These are phyloP conservation scores for Cucumis hystrix DNA, from an alignment of 306 rosid species.

Conservation along the genomic window DNA sequence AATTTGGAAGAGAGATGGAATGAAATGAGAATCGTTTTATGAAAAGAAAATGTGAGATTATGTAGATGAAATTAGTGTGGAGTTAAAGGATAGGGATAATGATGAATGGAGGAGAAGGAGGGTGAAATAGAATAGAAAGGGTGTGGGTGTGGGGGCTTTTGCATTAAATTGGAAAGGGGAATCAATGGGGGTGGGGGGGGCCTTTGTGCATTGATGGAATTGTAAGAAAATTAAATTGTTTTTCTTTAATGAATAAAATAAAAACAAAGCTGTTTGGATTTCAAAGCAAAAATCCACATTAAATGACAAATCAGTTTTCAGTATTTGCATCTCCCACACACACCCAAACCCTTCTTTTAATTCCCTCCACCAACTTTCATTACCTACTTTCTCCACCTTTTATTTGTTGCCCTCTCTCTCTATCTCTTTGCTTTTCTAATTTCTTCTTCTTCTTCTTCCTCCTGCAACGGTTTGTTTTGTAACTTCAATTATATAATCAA, in stretches of 20 bases:
- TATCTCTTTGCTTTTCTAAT: no score
- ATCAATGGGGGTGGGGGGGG: background rate
- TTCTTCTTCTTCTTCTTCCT: no score
- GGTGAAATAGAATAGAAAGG: background rate
- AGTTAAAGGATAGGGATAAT: background rate
- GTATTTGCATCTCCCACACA: background rate
- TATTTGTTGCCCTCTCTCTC: background rate
- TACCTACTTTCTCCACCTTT: background rate
- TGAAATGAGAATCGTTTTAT: no score
- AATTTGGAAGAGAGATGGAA: no score
- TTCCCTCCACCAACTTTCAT: background rate
- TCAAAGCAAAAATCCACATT: background rate
- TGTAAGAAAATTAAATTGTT: background rate
- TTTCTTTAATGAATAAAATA: background rate
- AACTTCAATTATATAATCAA: no score
- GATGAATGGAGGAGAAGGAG: background rate
- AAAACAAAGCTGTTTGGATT: background rate
- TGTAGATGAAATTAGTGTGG: no score
- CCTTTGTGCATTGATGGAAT: background rate
- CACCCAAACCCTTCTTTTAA: background rate
- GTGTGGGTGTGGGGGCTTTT: background rate
- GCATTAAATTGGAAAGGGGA: background rate
- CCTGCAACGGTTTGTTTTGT: no score
- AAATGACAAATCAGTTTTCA: background rate
- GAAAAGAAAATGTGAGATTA: no score